Percentiles rank a stretch among this genome's conserved stretches.
These are phyloP conservation scores for Malus domestica DNA, from an alignment of 306 rosid species.

Conservation along the genomic window ASM211411v1 NC_041800.1:20842733-20843232, in stretches of 20 bases:
- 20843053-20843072: background rate
- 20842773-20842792: conserved; percentile 25
- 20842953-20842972: background rate
- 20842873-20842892: background rate
- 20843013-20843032: background rate
- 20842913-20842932: background rate
- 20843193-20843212: background rate
- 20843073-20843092: background rate
- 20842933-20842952: background rate
- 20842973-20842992: background rate
- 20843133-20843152: background rate
- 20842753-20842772: conserved; percentile 14
- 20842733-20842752: background rate
- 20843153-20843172: background rate
- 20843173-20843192: background rate
- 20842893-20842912: background rate
- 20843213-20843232: background rate
- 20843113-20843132: conserved; percentile 4
- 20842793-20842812: background rate
- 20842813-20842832: background rate
- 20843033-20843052: background rate
- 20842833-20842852: background rate
- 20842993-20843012: background rate
- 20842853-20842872: background rate
- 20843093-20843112: background rate